These are phyloP conservation scores for Alternaria triticina DNA, from an alignment of 2,329 filamentous ascomycete species.

Conservation along the genomic window DNA sequence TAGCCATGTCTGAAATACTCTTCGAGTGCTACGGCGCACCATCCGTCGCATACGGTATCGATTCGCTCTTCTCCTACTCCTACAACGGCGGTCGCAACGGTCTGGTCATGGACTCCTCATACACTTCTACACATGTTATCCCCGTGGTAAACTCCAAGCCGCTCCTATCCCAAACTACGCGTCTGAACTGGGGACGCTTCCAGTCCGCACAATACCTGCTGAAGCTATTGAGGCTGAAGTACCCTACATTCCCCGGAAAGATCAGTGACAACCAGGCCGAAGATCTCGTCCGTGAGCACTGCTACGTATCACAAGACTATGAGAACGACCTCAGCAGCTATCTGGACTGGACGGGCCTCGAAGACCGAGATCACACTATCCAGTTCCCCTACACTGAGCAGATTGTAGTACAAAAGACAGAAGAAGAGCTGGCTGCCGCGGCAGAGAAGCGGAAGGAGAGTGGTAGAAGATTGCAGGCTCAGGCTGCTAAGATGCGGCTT, in stretches of 20 bases:
- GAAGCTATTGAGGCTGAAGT: conserved; percentile 89
- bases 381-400: conserved; percentile 96
- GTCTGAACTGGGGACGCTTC: conserved; percentile 93
- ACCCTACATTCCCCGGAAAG: conserved; percentile 86
- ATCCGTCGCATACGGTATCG: conserved; percentile 90
- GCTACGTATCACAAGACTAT: conserved; percentile 86
- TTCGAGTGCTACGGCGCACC: conserved; percentile 96
- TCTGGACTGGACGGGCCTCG: conserved; percentile 89
- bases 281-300: conserved; percentile 84
- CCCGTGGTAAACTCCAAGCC: conserved; percentile 88
- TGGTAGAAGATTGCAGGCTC: conserved; percentile 87
- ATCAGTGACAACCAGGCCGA: conserved; percentile 87
- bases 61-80: conserved; percentile 93
- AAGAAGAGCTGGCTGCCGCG: conserved; percentile 88
- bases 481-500: conserved; percentile 95
- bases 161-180: conserved; percentile 81
- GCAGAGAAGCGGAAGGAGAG: conserved; percentile 96
- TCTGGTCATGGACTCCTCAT: conserved; percentile 87
- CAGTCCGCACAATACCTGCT: conserved; percentile 90
- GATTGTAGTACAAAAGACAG: conserved; percentile 85
- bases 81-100: conserved; percentile 90
- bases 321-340: conserved; percentile 76
- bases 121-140: conserved; percentile 93
- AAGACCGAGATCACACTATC: conserved; percentile 85
- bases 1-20: conserved; percentile 95